Evolutionary conservation across 805 yeast genomes (phyloP).

Genomic region (Cyberlindnera euphorbiae): DNA sequence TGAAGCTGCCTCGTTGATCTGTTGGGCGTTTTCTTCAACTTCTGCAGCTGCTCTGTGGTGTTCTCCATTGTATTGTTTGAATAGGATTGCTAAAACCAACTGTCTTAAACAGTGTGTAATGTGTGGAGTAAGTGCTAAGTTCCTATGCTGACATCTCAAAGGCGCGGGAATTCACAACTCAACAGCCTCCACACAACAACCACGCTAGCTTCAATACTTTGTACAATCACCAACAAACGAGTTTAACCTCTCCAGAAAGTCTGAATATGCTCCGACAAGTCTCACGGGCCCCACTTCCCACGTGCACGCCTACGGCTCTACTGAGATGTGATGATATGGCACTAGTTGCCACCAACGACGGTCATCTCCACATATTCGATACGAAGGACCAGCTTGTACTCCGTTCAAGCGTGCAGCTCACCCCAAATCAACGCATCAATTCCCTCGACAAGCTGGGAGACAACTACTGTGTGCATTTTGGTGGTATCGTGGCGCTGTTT

Average conservation of each 20-base stretch:
- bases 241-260: too few species aligned
- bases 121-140: too few species aligned
- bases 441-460: conserved; percentile 1
- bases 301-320: conserved; percentile 8
- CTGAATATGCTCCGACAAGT: conserved; percentile 9
- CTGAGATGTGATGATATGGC: conserved; percentile 1
- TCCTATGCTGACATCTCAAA: too few species aligned
- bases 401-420: conserved; percentile 5
- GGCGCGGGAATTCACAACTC: too few species aligned
- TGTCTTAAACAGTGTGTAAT: too few species aligned
- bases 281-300: conserved; percentile 1
- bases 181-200: too few species aligned
- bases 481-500: conserved; percentile 6
- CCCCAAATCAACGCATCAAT: conserved; percentile 4
- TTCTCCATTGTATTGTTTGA: too few species aligned
- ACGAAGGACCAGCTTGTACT: not conserved
- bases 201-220: too few species aligned
- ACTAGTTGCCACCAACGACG: conserved; percentile 10
- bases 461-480: conserved; percentile 4
- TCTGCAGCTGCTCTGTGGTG: conserved; percentile 3
- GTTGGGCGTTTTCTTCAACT: conserved; percentile 11
- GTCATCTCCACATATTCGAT: conserved; percentile 9
- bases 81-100: too few species aligned
- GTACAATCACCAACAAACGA: too few species aligned
- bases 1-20: conserved; percentile 14